Percentiles rank a stretch among this genome's conserved stretches.
Conservation (phyloP, 129 eudicot species). For the Tagetes erecta region DNA sequence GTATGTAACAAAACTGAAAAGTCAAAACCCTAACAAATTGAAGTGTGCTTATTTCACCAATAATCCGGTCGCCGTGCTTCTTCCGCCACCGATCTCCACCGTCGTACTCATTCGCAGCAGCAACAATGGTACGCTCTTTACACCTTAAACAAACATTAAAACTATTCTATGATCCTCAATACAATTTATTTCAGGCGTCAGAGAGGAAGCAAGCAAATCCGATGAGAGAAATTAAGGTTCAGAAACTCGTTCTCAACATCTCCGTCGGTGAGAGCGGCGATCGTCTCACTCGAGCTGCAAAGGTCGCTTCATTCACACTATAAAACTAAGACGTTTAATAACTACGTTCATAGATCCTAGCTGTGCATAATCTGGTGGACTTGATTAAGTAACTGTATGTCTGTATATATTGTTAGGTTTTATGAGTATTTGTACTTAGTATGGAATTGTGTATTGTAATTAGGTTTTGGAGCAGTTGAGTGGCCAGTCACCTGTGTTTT, state of each 20-base stretch:
- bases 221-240: slow-evolving; percentile 54
- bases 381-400: background rate
- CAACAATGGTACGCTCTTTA: slow-evolving; percentile 17
- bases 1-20: background rate
- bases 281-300: slow-evolving; percentile 59
- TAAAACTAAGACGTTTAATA: too few species aligned
- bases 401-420: background rate
- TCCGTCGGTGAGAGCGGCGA: slow-evolving; percentile 58
- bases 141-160: background rate
- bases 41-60: background rate
- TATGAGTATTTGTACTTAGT: background rate
- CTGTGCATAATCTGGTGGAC: too few species aligned
- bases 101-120: slow-evolving; percentile 22
- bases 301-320: slow-evolving; percentile 13
- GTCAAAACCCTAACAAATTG: slow-evolving; percentile 24
- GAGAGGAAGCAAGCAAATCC: slow-evolving; percentile 26
- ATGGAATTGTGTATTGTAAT: background rate
- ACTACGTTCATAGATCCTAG: too few species aligned
- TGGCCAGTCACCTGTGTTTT: slow-evolving; percentile 49
- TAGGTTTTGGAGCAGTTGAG: slow-evolving; percentile 54
- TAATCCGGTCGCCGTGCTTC: background rate
- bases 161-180: background rate
- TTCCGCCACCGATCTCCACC: slow-evolving; percentile 14
- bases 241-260: slow-evolving; percentile 52
- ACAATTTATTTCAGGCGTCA: too few species aligned